A percentile compares a stretch with the other conserved stretches of the same genome.
Evolutionary conservation across 768 basidiomycete genomes (phyloP).

Genomic region (Naematelia aurantialba): DNA sequence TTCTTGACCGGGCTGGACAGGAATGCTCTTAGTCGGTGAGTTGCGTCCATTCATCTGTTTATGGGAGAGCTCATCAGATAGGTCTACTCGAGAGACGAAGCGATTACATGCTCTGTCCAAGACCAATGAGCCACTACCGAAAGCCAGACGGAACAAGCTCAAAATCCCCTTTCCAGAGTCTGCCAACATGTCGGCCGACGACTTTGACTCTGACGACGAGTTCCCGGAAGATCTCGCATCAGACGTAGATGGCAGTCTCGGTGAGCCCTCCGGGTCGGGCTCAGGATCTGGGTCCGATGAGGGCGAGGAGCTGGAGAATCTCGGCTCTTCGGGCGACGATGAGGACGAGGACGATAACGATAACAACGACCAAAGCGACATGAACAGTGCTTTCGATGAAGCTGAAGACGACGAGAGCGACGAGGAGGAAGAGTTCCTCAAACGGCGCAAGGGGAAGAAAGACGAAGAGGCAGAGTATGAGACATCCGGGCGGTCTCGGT

Average conservation of each 20-base stretch:
- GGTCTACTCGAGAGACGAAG: conserved; percentile 80
- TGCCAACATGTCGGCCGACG: conserved; percentile 65
- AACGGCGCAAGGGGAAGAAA: conserved; percentile 14
- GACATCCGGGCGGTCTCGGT: conserved; percentile 55
- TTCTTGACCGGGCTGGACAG: conserved; percentile 73
- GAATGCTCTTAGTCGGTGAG: conserved; percentile 74
- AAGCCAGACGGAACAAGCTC: conserved; percentile 51
- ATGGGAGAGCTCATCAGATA: conserved; percentile 45
- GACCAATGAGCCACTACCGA: conserved; percentile 53
- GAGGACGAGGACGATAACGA: conserved; percentile 39
- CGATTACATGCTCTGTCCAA: conserved; percentile 66
- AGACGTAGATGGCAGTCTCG: background rate
- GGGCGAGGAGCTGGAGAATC: conserved; percentile 35
- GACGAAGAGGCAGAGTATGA: conserved; percentile 55
- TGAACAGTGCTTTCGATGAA: conserved; percentile 22
- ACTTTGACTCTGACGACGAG: conserved; percentile 57
- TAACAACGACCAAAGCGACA: conserved; percentile 22
- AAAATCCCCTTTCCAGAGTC: conserved; percentile 50
- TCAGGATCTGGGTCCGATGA: conserved; percentile 44
- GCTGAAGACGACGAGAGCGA: conserved; percentile 49
- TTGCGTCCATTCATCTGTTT: conserved; percentile 7
- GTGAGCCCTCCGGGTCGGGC: background rate
- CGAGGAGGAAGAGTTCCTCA: conserved; percentile 69
- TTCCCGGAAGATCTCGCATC: conserved; percentile 27
- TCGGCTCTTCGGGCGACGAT: conserved; percentile 49